Percentiles rank a stretch among this genome's conserved stretches.
Evolutionary conservation across 345 rosid genomes (phyloP).

Genomic region (Schrenkiella parvula): DNA sequence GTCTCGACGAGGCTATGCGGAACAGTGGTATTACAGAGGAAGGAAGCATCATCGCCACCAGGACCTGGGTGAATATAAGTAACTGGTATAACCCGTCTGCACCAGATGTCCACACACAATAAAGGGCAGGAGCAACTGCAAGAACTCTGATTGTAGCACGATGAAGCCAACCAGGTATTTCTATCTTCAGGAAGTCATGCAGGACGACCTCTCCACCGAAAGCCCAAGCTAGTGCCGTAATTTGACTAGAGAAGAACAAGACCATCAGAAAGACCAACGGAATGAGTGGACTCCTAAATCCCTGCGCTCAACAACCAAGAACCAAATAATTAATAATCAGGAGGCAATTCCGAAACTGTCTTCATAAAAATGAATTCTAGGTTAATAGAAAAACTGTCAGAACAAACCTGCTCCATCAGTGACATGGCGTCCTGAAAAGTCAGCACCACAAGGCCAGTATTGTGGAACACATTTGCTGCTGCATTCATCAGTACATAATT

Average conservation of each 20-base stretch:
- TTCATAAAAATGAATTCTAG: neutral
- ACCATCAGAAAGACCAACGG: slow-evolving; percentile 55
- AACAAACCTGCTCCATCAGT: slow-evolving; percentile 81
- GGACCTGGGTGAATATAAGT: slow-evolving; percentile 77
- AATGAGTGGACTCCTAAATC: slow-evolving; percentile 57
- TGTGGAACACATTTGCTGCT: slow-evolving; percentile 77
- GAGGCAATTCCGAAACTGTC: neutral
- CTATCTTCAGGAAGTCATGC: slow-evolving; percentile 69
- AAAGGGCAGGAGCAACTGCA: slow-evolving; percentile 81
- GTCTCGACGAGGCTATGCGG: slow-evolving; percentile 78
- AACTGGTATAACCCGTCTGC: slow-evolving; percentile 86
- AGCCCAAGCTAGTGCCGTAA: slow-evolving; percentile 77
- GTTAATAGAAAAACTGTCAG: neutral
- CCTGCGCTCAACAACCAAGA: slow-evolving; percentile 45
- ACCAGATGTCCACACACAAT: slow-evolving; percentile 85
- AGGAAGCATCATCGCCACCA: slow-evolving; percentile 82
- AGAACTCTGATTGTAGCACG: slow-evolving; percentile 74
- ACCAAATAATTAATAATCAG: slow-evolving; percentile 1
- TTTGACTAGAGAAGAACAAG: slow-evolving; percentile 68
- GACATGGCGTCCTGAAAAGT: slow-evolving; percentile 92
- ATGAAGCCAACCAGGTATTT: slow-evolving; percentile 93
- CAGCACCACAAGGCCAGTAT: slow-evolving; percentile 64
- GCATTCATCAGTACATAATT: slow-evolving; percentile 74
- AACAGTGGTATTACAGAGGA: slow-evolving; percentile 89
- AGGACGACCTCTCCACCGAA: slow-evolving; percentile 68